These are phyloP conservation scores for Jamesozyma spencerorum DNA, from an alignment of 805 yeast species.

Conservation along the genomic window DNA sequence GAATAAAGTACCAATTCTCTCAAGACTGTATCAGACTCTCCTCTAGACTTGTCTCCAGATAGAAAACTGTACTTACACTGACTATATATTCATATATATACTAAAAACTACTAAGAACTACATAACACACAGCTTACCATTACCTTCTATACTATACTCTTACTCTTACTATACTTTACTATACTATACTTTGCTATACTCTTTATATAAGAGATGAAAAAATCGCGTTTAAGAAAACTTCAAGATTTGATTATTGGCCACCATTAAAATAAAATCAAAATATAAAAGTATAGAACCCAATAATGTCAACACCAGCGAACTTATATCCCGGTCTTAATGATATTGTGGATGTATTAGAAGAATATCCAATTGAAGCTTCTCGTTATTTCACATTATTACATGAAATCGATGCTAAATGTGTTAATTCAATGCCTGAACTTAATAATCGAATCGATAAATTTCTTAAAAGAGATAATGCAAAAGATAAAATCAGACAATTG, in stretches of 20 bases:
- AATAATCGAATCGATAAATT: conserved; percentile 31
- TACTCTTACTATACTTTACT: too few species aligned
- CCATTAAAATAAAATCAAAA: background rate
- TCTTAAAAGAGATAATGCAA: conserved; percentile 4
- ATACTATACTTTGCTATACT: too few species aligned
- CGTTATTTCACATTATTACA: conserved; percentile 79
- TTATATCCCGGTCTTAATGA: conserved; percentile 84
- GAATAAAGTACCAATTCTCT: too few species aligned
- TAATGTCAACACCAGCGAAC: conserved; percentile 34
- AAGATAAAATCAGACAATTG: conserved; percentile 21
- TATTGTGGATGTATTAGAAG: conserved; percentile 81
- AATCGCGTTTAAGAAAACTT: background rate
- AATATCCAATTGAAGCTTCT: conserved; percentile 74
- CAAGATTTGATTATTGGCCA: background rate
- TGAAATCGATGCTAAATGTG: conserved; percentile 93
- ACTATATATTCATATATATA: too few species aligned
- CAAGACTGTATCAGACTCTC: too few species aligned
- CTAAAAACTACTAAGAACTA: too few species aligned
- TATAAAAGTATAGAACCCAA: background rate
- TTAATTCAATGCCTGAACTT: conserved; percentile 59
- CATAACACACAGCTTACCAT: too few species aligned
- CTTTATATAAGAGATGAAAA: background rate
- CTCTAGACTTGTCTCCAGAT: too few species aligned
- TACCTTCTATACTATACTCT: too few species aligned
- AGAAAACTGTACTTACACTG: too few species aligned